Conservation (phyloP, 345 rosid species). For the Garcia nutans region DNA sequence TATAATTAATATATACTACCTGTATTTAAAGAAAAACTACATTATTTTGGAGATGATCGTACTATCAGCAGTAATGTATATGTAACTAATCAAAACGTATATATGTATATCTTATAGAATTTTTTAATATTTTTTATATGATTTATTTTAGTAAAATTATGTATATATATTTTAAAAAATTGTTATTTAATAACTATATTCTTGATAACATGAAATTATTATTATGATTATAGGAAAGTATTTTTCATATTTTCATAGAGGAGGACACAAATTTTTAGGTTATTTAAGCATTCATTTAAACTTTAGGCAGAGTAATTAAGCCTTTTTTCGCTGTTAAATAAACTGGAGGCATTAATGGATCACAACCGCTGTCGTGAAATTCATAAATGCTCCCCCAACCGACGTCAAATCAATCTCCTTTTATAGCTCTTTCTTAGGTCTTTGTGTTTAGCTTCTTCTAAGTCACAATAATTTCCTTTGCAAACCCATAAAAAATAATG, state of each 20-base stretch:
- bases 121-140: too few relatives aligned
- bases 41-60: too few relatives aligned
- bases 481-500: constrained; percentile 17
- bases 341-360: constrained; percentile 25
- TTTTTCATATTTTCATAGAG: background rate
- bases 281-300: background rate
- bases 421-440: constrained; percentile 20
- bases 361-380: constrained; percentile 49
- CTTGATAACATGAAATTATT: too few relatives aligned
- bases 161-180: too few relatives aligned
- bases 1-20: too few relatives aligned
- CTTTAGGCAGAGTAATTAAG: background rate
- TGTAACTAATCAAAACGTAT: too few relatives aligned
- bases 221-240: too few relatives aligned
- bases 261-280: background rate
- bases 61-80: too few relatives aligned
- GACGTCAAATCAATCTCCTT: constrained; percentile 7
- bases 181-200: too few relatives aligned
- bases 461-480: background rate
- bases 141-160: too few relatives aligned
- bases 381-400: constrained; percentile 61
- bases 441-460: background rate
- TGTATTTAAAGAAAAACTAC: too few relatives aligned
- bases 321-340: background rate
- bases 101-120: too few relatives aligned